Evolutionary conservation across 345 rosid genomes (phyloP), one percentile per base, ranked within the genome.

Genomic region (Brassica carinata): DNA sequence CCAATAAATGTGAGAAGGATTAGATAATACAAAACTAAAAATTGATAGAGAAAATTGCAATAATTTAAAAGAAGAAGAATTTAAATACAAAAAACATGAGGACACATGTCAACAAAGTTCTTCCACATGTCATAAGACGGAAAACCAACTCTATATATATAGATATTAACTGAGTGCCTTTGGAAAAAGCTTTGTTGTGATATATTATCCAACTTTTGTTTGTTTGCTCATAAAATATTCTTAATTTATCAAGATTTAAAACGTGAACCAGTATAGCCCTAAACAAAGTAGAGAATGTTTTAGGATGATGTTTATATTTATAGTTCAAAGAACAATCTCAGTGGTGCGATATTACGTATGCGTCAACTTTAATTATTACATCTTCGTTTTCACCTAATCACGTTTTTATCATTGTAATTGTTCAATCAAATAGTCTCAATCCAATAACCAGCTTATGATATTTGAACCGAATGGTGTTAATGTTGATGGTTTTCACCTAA

Each of bases 281-380:
- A 36, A 45, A 51, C 15, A 51, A 51, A 51, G 5, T 51, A n/a
- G 57, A 51, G 18, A 55, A 55, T 55, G 61, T 55, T 55, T 51
- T 55, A 55, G 61, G 61, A 55, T 55, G 61, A 55, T 55, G 18
- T 55, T 55, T 15, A 14, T 51, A 51, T 14, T 51, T 51, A 5
- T 15, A 13, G 19, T 15, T 55, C 23, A 55, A 55, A 55, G 61
- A 15, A 55, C 61, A 5, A 15, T 55, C 23, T 55, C 61, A 17
- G 61, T 69, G 69, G 36, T 33, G 36, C 36, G 30, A 43, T 69
- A 31, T 69, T 69, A 69, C 75, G 75, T 69, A 69, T 69, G 68
- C 53, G 14, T 69, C 29, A 17, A 13, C 68, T 23, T 76, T 51
- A 51, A 51, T 51, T 14, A 51, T 51, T 14, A 51, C 15, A 3